A percentile compares a stretch with the other conserved stretches of the same genome.
These are phyloP conservation scores for Solanum sitiens DNA, from an alignment of 257 asterid genomes.

Conservation along the genomic window DNA sequence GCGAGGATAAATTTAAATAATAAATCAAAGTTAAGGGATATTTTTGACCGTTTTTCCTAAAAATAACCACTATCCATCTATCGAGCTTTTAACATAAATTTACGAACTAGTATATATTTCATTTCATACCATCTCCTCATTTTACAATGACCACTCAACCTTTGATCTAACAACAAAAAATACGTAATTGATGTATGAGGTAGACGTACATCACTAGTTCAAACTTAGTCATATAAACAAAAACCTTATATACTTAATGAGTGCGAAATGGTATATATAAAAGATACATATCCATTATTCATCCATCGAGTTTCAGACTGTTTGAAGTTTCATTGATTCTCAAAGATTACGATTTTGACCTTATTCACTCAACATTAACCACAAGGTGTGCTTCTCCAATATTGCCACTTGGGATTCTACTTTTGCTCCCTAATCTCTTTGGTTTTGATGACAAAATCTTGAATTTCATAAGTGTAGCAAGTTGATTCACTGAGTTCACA, in stretches of 20 bases:
- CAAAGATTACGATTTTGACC: not conserved
- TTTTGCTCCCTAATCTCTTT: not conserved
- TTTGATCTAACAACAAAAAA: not conserved
- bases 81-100: not conserved
- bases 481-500: slow-evolving; percentile 42
- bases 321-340: not conserved
- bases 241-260: not conserved
- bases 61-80: not conserved
- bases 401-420: not conserved
- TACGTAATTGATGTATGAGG: not conserved
- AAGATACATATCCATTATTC: not conserved
- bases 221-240: not conserved
- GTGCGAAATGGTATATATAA: not conserved
- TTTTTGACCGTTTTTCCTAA: no score
- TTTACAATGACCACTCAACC: not conserved
- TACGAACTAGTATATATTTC: not conserved
- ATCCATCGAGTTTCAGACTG: not conserved
- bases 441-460: slow-evolving; percentile 3
- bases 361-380: not conserved
- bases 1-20: no score
- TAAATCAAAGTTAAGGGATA: no score
- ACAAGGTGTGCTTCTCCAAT: not conserved
- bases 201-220: not conserved
- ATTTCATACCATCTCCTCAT: not conserved
- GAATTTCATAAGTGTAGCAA: slow-evolving; percentile 49